These are phyloP conservation scores for Piloderma croceum DNA, from an alignment of 768 basidiomycete genomes.

Conservation along the genomic window DNA sequence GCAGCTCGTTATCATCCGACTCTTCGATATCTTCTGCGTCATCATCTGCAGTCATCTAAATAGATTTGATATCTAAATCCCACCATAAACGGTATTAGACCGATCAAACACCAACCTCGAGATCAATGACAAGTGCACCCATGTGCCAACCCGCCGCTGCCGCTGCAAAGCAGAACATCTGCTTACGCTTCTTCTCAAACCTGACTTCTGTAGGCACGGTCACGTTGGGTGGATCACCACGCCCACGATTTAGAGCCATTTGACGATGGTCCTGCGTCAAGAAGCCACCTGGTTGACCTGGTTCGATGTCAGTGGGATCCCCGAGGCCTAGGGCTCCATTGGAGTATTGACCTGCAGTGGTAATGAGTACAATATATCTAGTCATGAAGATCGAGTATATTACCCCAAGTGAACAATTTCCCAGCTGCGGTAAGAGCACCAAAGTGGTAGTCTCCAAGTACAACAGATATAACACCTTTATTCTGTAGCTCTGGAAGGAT, in stretches of 20 bases:
- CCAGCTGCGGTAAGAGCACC: slow-evolving; percentile 79
- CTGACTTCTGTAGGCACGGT: slow-evolving; percentile 61
- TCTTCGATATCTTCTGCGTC: slow-evolving; percentile 34
- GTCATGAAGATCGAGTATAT: too few species aligned
- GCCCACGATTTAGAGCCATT: not conserved
- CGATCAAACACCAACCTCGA: slow-evolving; percentile 48
- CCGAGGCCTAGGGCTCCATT: slow-evolving; percentile 84
- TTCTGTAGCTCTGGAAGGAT: slow-evolving; percentile 73
- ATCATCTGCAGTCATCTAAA: slow-evolving; percentile 26
- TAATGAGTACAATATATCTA: too few species aligned
- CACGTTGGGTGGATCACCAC: slow-evolving; percentile 39
- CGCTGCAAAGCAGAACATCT: slow-evolving; percentile 73
- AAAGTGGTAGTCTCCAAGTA: slow-evolving; percentile 89
- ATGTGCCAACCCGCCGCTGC: slow-evolving; percentile 90
- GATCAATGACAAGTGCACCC: slow-evolving; percentile 81
- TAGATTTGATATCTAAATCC: slow-evolving; percentile 6
- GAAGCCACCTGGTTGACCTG: slow-evolving; percentile 60
- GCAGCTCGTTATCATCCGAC: slow-evolving; percentile 26
- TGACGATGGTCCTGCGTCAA: slow-evolving; percentile 20
- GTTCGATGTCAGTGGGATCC: slow-evolving; percentile 50
- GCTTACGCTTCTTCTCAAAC: slow-evolving; percentile 49
- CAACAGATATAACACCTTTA: slow-evolving; percentile 75
- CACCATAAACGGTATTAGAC: not conserved
- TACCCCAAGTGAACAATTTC: slow-evolving; percentile 76
- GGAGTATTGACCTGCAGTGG: slow-evolving; percentile 67